phyloP scores from a whole-genome alignment of 495 filamentous ascomycete genomes.

The Cryomyces antarcticus region DNA sequence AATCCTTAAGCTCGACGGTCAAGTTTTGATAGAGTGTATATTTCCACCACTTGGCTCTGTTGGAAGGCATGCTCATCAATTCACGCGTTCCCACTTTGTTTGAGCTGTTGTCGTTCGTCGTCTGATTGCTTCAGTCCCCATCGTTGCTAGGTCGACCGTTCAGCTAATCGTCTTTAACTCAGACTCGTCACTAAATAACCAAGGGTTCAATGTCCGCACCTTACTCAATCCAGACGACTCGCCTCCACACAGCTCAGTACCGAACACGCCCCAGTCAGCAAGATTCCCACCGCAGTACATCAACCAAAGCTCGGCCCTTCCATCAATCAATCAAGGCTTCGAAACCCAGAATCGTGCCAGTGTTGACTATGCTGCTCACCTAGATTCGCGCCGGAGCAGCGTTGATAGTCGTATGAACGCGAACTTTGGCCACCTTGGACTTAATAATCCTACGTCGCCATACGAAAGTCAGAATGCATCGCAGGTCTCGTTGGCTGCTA shows the following conservation, averaged over 20 bases:
- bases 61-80: too few relatives aligned
- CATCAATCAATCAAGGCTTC: constrained; percentile 18
- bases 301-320: constrained; percentile 6
- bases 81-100: too few relatives aligned
- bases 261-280: constrained; percentile 18
- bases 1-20: not conserved
- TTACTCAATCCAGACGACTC: constrained; percentile 22
- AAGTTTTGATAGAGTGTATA: not conserved
- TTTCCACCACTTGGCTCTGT: too few relatives aligned
- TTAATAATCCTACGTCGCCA: constrained; percentile 17
- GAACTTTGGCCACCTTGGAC: constrained; percentile 15
- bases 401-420: constrained; percentile 22
- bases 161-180: not conserved
- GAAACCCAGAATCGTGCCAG: constrained; percentile 11
- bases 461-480: constrained; percentile 23
- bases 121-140: too few relatives aligned
- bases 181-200: constrained; percentile 19
- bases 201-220: constrained; percentile 19
- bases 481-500: constrained; percentile 20
- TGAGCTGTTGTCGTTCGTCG: too few relatives aligned
- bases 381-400: constrained; percentile 23
- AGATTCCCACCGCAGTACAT: constrained; percentile 9
- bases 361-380: constrained; percentile 11
- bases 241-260: constrained; percentile 15
- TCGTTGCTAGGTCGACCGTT: not conserved